Percentiles rank a stretch among this genome's conserved stretches.
Evolutionary conservation across 2,329 filamentous ascomycete species (phyloP).

Genomic region (Colletotrichum costaricense): DNA sequence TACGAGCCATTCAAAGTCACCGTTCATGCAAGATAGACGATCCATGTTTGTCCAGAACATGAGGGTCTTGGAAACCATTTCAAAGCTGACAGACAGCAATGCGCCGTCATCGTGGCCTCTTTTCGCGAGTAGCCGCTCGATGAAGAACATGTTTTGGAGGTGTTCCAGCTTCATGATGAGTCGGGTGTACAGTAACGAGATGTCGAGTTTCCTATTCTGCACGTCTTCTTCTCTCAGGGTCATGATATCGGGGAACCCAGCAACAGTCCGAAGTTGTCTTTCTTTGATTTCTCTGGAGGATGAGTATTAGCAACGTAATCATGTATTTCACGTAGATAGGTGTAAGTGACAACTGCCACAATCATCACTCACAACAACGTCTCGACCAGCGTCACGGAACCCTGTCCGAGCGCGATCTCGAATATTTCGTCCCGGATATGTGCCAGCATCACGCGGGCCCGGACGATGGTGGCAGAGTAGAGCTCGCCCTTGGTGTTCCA

Average conservation of each 20-base stretch:
- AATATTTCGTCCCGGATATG: constrained; percentile 43
- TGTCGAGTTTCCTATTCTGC: constrained; percentile 43
- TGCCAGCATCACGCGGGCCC: constrained; percentile 40
- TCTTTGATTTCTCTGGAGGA: constrained; percentile 48
- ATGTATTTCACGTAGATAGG: too few species aligned
- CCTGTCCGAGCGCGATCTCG: constrained; percentile 42
- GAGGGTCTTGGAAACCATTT: constrained; percentile 59
- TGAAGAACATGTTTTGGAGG: constrained; percentile 68
- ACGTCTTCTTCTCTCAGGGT: constrained; percentile 52
- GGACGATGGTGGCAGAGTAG: constrained; percentile 44
- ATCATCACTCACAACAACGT: constrained; percentile 46
- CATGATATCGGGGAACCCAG: constrained; percentile 51
- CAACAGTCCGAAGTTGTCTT: constrained; percentile 45
- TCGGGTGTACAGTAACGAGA: constrained; percentile 52
- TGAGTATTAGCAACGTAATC: neutral
- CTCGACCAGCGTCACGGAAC: constrained; percentile 48
- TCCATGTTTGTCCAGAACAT: constrained; percentile 63
- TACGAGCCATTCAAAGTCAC: constrained; percentile 63
- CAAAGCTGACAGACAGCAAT: constrained; percentile 56
- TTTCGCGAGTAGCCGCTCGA: constrained; percentile 66
- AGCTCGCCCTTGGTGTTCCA: constrained; percentile 49
- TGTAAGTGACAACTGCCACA: too few species aligned
- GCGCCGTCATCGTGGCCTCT: constrained; percentile 49
- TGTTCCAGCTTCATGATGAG: constrained; percentile 61
- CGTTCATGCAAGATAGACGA: constrained; percentile 51